Conservation (phyloP, 2,329 filamentous ascomycete species). For the Endoconidiophora polonica region DNA sequence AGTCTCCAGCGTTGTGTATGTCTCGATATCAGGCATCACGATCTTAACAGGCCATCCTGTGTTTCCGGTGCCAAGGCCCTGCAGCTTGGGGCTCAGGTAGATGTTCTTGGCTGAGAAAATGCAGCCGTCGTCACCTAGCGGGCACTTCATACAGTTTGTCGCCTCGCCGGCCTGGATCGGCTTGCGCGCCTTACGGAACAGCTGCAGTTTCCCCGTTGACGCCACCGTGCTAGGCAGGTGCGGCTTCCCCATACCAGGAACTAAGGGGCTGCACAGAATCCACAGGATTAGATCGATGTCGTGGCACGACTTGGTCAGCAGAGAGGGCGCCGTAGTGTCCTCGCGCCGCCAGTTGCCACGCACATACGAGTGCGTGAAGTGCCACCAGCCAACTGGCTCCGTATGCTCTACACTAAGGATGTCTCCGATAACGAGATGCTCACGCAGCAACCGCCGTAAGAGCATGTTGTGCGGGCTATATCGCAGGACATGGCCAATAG, state of each 20-base stretch:
- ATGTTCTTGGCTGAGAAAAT: constrained; percentile 74
- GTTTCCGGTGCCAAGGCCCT: constrained; percentile 46
- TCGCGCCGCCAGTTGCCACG: constrained; percentile 86
- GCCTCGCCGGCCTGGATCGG: constrained; percentile 55
- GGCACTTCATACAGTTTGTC: constrained; percentile 77
- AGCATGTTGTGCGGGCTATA: constrained; percentile 89
- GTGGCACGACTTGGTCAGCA: constrained; percentile 91
- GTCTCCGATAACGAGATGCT: constrained; percentile 65
- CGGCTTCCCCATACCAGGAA: constrained; percentile 27
- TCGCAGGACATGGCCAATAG: constrained; percentile 81
- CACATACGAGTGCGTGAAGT: constrained; percentile 82
- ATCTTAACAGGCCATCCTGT: constrained; percentile 71
- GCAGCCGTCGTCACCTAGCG: constrained; percentile 37
- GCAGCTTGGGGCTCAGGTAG: constrained; percentile 51
- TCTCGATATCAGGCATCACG: constrained; percentile 84
- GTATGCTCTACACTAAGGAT: constrained; percentile 77
- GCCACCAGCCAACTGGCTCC: constrained; percentile 92
- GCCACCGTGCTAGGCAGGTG: constrained; percentile 64
- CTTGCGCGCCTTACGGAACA: constrained; percentile 62
- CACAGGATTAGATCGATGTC: constrained; percentile 88
- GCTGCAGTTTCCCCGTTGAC: constrained; percentile 59
- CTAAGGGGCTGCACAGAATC: constrained; percentile 61
- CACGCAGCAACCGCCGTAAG: constrained; percentile 59
- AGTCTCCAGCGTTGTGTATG: constrained; percentile 35
- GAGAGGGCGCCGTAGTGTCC: constrained; percentile 56